phyloP scores from a whole-genome alignment of 805 yeast genomes.

The Saturnispora sanitii region DNA sequence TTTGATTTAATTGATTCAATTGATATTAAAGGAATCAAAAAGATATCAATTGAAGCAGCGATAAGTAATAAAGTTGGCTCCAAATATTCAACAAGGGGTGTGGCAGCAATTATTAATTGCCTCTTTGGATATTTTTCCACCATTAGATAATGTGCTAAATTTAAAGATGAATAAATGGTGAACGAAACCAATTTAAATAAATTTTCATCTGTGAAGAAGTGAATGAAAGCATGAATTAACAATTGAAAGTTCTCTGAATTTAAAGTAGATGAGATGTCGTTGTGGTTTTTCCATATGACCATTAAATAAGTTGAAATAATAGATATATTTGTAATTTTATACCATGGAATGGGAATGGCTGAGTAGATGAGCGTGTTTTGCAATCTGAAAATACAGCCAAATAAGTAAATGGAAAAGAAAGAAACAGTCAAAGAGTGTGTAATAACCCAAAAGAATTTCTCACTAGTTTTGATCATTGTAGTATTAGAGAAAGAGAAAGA shows the following conservation, averaged over 20 bases:
- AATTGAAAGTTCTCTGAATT: constrained; percentile 34
- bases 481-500: too few species aligned
- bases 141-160: constrained; percentile 26
- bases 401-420: neutral
- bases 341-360: constrained; percentile 14
- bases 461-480: too few species aligned
- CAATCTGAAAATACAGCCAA: neutral
- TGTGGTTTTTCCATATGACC: constrained; percentile 20
- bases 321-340: constrained; percentile 16
- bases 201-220: constrained; percentile 28
- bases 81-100: constrained; percentile 29
- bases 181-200: constrained; percentile 32
- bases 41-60: constrained; percentile 33
- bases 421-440: too few species aligned
- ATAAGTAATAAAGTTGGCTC: constrained; percentile 30
- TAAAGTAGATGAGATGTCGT: constrained; percentile 15
- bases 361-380: neutral
- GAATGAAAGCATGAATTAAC: constrained; percentile 29
- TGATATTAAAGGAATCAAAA: constrained; percentile 23
- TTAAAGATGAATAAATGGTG: constrained; percentile 32
- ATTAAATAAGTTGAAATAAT: constrained; percentile 23
- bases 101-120: constrained; percentile 25
- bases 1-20: constrained; percentile 20
- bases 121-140: constrained; percentile 27
- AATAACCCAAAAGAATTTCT: too few species aligned